A percentile compares a stretch with the other conserved stretches of the same genome.
These are phyloP conservation scores for Sutorius australiensis DNA, from an alignment of 768 basidiomycete genomes.

Conservation along the genomic window DNA sequence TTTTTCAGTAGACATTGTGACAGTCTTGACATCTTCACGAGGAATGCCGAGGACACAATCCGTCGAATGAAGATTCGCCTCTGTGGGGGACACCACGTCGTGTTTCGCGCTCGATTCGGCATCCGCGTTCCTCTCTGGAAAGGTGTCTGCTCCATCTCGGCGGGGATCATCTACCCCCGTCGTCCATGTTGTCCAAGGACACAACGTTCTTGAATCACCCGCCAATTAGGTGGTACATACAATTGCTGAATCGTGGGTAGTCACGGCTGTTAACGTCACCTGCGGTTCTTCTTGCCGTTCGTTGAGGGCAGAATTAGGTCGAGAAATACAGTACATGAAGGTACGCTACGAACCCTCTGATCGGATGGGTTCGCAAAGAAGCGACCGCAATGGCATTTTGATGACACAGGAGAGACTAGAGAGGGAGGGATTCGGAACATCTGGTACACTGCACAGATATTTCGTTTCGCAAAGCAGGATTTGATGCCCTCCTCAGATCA, in stretches of 20 bases:
- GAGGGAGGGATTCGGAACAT: slow-evolving; percentile 49
- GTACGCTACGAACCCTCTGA: slow-evolving; percentile 43
- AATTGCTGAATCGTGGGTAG: slow-evolving; percentile 36
- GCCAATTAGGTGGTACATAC: slow-evolving; percentile 38
- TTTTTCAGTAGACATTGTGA: slow-evolving; percentile 40
- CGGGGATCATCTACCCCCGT: slow-evolving; percentile 35
- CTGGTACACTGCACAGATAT: slow-evolving; percentile 49
- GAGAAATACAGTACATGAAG: slow-evolving; percentile 30
- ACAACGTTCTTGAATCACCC: slow-evolving; percentile 23
- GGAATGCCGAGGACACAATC: slow-evolving; percentile 32
- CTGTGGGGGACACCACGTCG: slow-evolving; percentile 32
- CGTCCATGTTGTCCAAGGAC: slow-evolving; percentile 21
- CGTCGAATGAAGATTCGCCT: slow-evolving; percentile 32
- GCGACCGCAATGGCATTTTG: slow-evolving; percentile 10
- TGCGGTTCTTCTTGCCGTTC: slow-evolving; percentile 45
- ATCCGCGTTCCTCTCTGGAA: slow-evolving; percentile 53
- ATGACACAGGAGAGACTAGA: slow-evolving; percentile 24
- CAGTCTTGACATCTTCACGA: slow-evolving; percentile 39
- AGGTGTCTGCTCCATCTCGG: slow-evolving; percentile 35
- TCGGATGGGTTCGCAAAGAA: slow-evolving; percentile 42
- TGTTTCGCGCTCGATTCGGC: slow-evolving; percentile 57
- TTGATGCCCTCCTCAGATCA: slow-evolving; percentile 15
- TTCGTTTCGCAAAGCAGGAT: not conserved
- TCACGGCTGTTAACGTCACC: slow-evolving; percentile 30
- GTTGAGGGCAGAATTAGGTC: slow-evolving; percentile 39